phyloP scores from a whole-genome alignment of 2,329 filamentous ascomycete genomes.

The Triangularia setosa region DNA sequence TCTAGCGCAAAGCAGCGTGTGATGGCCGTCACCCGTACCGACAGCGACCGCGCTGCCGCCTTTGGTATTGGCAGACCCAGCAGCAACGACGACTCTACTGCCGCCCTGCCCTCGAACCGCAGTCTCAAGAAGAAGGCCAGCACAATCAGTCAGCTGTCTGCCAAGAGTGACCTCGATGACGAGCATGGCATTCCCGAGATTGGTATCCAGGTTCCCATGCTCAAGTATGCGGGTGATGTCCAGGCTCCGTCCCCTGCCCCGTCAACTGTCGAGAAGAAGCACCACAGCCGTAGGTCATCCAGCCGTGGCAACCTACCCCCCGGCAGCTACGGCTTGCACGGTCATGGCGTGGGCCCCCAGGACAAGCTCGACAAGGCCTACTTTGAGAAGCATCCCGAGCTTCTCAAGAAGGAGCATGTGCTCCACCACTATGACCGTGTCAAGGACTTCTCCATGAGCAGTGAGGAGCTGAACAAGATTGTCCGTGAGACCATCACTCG shows the following conservation, averaged over 20 bases:
- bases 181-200: conserved; percentile 91
- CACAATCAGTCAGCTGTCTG: conserved; percentile 47
- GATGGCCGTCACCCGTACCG: conserved; percentile 79
- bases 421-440: conserved; percentile 52
- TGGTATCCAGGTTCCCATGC: conserved; percentile 89
- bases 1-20: conserved; percentile 81
- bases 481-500: conserved; percentile 66
- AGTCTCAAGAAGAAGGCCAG: conserved; percentile 63
- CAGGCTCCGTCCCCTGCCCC: conserved; percentile 86
- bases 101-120: conserved; percentile 41
- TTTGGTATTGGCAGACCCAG: conserved; percentile 73
- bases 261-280: conserved; percentile 39
- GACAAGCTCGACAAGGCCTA: conserved; percentile 89
- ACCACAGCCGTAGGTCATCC: conserved; percentile 70
- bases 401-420: conserved; percentile 68
- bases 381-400: conserved; percentile 87
- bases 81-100: conserved; percentile 45
- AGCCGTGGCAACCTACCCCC: conserved; percentile 68
- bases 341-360: conserved; percentile 70
- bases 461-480: conserved; percentile 84
- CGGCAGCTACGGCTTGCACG: conserved; percentile 89
- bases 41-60: conserved; percentile 81
- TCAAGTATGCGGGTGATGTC: conserved; percentile 86
- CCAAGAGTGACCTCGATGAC: conserved; percentile 57
- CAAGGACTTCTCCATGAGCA: conserved; percentile 79